These are phyloP conservation scores for Fomitopsis pinicola DNA, from an alignment of 1,284 basidiomycete species.

Conservation along the genomic window DNA sequence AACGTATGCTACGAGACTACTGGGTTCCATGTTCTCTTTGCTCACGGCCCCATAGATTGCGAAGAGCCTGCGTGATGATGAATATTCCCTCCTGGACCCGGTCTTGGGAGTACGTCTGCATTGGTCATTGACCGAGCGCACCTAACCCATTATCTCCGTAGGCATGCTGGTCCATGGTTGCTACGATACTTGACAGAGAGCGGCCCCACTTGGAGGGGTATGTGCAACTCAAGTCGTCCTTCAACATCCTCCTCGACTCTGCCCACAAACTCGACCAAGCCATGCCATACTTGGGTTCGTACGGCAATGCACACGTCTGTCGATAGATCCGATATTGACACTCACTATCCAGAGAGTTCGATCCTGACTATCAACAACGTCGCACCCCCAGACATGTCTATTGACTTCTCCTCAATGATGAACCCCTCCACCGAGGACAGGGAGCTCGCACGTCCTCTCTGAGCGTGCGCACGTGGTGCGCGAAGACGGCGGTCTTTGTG, in stretches of 20 bases:
- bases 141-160: neutral
- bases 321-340: neutral
- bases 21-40: neutral
- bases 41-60: constrained; percentile 6
- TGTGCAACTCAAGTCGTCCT: constrained; percentile 10
- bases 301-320: neutral
- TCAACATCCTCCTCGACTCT: constrained; percentile 11
- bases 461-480: too few species aligned
- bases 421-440: too few species aligned
- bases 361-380: constrained; percentile 6
- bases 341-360: neutral
- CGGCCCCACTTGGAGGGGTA: constrained; percentile 5
- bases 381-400: neutral
- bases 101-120: constrained; percentile 15
- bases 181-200: constrained; percentile 14
- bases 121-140: neutral
- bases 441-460: too few species aligned
- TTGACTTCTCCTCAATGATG: too few species aligned
- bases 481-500: too few species aligned
- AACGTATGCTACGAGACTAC: neutral
- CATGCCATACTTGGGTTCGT: constrained; percentile 16
- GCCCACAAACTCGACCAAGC: constrained; percentile 11
- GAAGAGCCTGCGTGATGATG: constrained; percentile 14
- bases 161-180: constrained; percentile 17
- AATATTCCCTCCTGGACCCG: constrained; percentile 15